phyloP scores from a whole-genome alignment of 2,329 filamentous ascomycete species.

The Mycosphaerelloides madeirae region DNA sequence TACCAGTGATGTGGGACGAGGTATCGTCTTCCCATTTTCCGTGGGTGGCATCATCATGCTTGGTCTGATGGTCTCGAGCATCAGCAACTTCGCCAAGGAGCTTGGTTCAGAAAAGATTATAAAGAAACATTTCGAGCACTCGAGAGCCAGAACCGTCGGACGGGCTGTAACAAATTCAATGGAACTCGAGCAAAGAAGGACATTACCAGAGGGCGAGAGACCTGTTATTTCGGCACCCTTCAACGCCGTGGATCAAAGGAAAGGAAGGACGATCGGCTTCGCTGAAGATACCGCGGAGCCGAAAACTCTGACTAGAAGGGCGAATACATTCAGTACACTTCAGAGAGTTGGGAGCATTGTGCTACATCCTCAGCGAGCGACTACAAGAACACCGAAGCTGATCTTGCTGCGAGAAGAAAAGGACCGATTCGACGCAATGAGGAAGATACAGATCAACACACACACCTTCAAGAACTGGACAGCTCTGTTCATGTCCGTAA shows the following conservation, averaged over 20 bases:
- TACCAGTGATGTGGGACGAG: conserved; percentile 55
- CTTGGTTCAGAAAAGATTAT: conserved; percentile 60
- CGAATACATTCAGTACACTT: conserved; percentile 10
- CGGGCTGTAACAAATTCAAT: conserved; percentile 51
- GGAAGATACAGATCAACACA: conserved; percentile 66
- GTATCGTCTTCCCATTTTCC: conserved; percentile 76
- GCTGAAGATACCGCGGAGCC: conserved; percentile 6
- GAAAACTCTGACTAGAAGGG: neutral
- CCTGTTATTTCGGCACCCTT: conserved; percentile 15
- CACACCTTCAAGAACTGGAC: conserved; percentile 67
- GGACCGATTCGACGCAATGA: conserved; percentile 51
- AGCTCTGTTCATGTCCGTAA: conserved; percentile 62
- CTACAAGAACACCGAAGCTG: conserved; percentile 40
- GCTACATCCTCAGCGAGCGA: conserved; percentile 11
- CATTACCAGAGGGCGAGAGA: neutral
- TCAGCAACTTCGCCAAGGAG: conserved; percentile 61
- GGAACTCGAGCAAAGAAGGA: conserved; percentile 37
- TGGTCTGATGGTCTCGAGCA: conserved; percentile 76
- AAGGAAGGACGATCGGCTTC: conserved; percentile 13
- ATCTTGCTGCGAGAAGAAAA: conserved; percentile 53
- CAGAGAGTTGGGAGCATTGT: conserved; percentile 18
- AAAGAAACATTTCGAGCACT: conserved; percentile 53
- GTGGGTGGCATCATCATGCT: conserved; percentile 79
- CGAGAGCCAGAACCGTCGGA: conserved; percentile 51
- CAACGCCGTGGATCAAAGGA: conserved; percentile 8